Base-by-base conservation (phyloP, 768 basidiomycete species). In the Vararia minispora region DNA sequence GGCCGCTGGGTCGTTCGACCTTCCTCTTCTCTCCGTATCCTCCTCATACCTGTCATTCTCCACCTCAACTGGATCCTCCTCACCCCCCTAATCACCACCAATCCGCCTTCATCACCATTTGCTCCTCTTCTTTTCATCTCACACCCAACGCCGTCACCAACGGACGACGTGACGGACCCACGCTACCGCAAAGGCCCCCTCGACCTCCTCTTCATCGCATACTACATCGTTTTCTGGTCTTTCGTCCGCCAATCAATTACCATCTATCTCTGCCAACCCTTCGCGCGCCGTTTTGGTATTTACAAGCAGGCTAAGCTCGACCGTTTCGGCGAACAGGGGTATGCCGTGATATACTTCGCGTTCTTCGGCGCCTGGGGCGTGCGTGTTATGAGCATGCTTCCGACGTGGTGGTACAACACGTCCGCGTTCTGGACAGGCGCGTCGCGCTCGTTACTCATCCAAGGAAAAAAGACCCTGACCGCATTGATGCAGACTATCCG, bases 301-400 rank as follows among this genome's bases (percentile, higher is more conserved):
- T 71, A 63, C 51, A 75, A 68, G 44, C 57, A 61, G 41, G 54
- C 54, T 17, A 95, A 92, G 57, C 57, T 90, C 11, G 74, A 79
- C 39, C 66, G 94, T 25, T 97, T 97, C 52, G 85, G 78, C 14
- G 94, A 99, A 61, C 94, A 94, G 54, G 77, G 74, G 0, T 95
- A 99, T 57, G 86, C 90, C 0, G 35, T 86, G 31, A 46, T 86
- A 11, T 99, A 98, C 58, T 92, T 88, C 49, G 48, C 63, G 1
- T 39, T 75, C 44, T 79, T 78, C 45, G 80, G 85, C 6, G 50
- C 62, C 3, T 79, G 82, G 69, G 94, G 95, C 20, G 64, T 78
- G 31, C 69, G 71, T 40, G 76, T 95, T 50, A 98, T 97, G 92
- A 54, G 63, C 1, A 68, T 72, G 41, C 63, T 87, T 14, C 85